Evolutionary conservation across 768 basidiomycete species (phyloP).

Genomic region (Dioszegia crocea): DNA sequence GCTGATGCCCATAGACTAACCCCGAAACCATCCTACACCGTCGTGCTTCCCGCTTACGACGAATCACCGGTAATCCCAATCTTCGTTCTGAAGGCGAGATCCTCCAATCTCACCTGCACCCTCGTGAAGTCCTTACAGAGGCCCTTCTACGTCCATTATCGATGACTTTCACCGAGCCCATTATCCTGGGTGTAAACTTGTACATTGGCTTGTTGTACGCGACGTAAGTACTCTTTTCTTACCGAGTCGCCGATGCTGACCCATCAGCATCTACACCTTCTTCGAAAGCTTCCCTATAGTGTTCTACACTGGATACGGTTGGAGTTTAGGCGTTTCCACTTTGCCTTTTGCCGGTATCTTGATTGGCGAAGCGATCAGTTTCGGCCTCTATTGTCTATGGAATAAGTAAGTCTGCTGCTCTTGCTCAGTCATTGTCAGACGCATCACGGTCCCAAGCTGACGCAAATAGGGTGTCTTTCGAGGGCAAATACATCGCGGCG

Average conservation of each 20-base stretch:
- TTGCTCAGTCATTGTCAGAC: no score
- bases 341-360: slow-evolving; percentile 25
- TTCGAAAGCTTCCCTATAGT: slow-evolving; percentile 38
- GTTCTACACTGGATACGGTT: slow-evolving; percentile 22
- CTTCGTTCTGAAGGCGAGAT: slow-evolving; percentile 20
- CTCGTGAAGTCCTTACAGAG: slow-evolving; percentile 8
- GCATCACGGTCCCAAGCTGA: neutral
- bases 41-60: slow-evolving; percentile 23
- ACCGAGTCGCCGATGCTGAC: neutral
- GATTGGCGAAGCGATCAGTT: slow-evolving; percentile 21
- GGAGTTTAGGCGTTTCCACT: slow-evolving; percentile 24
- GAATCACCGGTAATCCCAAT: slow-evolving; percentile 18
- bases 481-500: slow-evolving; percentile 3
- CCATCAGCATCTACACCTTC: slow-evolving; percentile 22
- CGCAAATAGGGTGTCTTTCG: neutral
- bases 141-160: slow-evolving; percentile 19
- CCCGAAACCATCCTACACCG: slow-evolving; percentile 31
- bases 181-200: slow-evolving; percentile 22
- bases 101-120: slow-evolving; percentile 7
- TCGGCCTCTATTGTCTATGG: slow-evolving; percentile 20
- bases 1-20: slow-evolving; percentile 13
- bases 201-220: slow-evolving; percentile 32
- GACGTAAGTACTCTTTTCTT: neutral
- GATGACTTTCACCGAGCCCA: slow-evolving; percentile 30
- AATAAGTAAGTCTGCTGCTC: slow-evolving; percentile 15